Conservation (phyloP, 2,329 filamentous ascomycete genomes). For the Incumbomyces lentus region DNA sequence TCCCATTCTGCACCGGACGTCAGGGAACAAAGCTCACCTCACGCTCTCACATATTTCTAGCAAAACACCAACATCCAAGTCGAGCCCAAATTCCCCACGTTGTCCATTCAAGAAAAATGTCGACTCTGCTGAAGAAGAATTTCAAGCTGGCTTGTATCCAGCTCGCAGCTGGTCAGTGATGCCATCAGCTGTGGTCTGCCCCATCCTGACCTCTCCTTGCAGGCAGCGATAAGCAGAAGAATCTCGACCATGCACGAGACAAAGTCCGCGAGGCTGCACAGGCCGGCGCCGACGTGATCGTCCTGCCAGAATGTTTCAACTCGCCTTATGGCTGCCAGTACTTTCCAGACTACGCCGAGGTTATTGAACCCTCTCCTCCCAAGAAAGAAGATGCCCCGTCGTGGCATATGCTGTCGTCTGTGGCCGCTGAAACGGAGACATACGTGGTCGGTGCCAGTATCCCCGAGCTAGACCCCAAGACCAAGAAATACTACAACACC, state of each 20-base stretch:
- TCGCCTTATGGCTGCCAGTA: slow-evolving; percentile 86
- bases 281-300: slow-evolving; percentile 71
- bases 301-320: slow-evolving; percentile 98
- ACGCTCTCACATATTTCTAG: too few species aligned
- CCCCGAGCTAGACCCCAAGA: slow-evolving; percentile 61
- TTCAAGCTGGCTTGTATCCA: slow-evolving; percentile 75
- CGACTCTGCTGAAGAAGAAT: slow-evolving; percentile 58
- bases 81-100: too few species aligned
- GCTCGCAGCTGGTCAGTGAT: slow-evolving; percentile 54
- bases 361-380: slow-evolving; percentile 68
- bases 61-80: too few species aligned
- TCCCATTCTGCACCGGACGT: too few species aligned
- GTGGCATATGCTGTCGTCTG: slow-evolving; percentile 69
- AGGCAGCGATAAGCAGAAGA: slow-evolving; percentile 72
- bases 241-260: slow-evolving; percentile 67
- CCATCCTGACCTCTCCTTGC: neutral
- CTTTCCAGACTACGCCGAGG: slow-evolving; percentile 88
- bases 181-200: neutral
- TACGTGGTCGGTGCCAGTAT: slow-evolving; percentile 90
- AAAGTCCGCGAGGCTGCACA: slow-evolving; percentile 74
- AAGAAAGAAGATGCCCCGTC: slow-evolving; percentile 61
- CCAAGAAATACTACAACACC: slow-evolving; percentile 81
- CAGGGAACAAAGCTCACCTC: too few species aligned
- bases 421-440: slow-evolving; percentile 66
- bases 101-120: slow-evolving; percentile 28